These are phyloP conservation scores for Candida mesenterica DNA, from an alignment of 1,139 yeast genomes.

Conservation along the genomic window DNA sequence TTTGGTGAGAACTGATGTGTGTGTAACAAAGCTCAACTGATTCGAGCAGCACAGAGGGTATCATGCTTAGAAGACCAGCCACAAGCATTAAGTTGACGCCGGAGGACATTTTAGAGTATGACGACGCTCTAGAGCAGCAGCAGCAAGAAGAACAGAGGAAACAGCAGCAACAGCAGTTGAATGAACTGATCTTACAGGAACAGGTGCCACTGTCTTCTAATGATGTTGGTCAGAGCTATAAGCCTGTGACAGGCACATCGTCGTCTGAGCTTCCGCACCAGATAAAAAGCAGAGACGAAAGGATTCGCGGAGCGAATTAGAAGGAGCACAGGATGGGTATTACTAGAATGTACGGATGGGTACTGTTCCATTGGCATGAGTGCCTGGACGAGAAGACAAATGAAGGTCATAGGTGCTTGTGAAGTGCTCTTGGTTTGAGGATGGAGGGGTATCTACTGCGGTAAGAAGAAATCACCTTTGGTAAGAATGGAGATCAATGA, in stretches of 20 bases:
- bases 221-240: conserved; percentile 6
- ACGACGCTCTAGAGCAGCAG: conserved; percentile 32
- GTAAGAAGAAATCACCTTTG: too few relatives aligned
- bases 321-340: too few relatives aligned
- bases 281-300: conserved; percentile 11
- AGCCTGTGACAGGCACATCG: conserved; percentile 3
- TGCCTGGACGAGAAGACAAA: too few relatives aligned
- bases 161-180: conserved; percentile 3
- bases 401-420: too few relatives aligned
- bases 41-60: too few relatives aligned
- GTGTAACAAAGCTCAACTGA: too few relatives aligned
- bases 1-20: too few relatives aligned
- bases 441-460: too few relatives aligned
- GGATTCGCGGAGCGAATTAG: conserved; percentile 1
- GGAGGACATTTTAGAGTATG: conserved; percentile 63
- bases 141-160: conserved; percentile 9
- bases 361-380: too few relatives aligned
- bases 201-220: conserved; percentile 8
- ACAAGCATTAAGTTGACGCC: conserved; percentile 64
- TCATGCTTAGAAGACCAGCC: conserved; percentile 63
- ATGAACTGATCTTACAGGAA: conserved; percentile 9
- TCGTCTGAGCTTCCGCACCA: conserved; percentile 4
- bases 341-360: too few relatives aligned
- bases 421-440: too few relatives aligned
- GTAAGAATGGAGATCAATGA: too few relatives aligned